These are phyloP conservation scores for Linnemannia hyalina DNA, from an alignment of 192 early-diverging fungal genomes.

Conservation along the genomic window DNA sequence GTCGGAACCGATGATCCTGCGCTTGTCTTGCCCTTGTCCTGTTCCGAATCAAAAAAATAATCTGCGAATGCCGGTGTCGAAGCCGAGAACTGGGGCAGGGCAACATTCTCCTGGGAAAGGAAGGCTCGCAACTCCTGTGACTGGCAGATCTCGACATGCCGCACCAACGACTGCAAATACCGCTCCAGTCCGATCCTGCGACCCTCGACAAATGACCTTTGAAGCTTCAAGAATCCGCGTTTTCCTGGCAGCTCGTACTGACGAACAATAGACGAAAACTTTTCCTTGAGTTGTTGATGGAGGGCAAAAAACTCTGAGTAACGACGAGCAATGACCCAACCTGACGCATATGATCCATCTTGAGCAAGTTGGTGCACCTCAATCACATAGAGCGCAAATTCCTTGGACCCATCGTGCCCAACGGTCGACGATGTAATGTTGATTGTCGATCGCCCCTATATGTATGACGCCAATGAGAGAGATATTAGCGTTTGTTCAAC, in stretches of 20 bases:
- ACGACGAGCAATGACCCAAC: slow-evolving; percentile 83
- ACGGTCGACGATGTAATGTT: slow-evolving; percentile 66
- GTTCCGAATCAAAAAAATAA: slow-evolving; percentile 7
- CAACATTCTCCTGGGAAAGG: slow-evolving; percentile 73
- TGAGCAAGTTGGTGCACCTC: slow-evolving; percentile 74
- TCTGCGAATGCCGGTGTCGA: not conserved
- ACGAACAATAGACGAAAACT: slow-evolving; percentile 68
- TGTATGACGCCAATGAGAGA: not conserved
- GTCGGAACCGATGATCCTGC: not conserved
- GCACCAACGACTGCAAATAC: slow-evolving; percentile 76
- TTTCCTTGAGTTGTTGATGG: slow-evolving; percentile 75
- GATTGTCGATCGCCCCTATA: slow-evolving; percentile 63
- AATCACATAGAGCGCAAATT: slow-evolving; percentile 74
- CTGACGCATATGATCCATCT: slow-evolving; percentile 66
- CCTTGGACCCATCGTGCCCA: slow-evolving; percentile 64
- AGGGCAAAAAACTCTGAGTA: slow-evolving; percentile 90
- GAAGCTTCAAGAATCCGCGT: slow-evolving; percentile 75
- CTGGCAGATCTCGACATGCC: slow-evolving; percentile 69
- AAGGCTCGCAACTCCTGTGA: slow-evolving; percentile 77
- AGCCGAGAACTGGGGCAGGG: slow-evolving; percentile 49
- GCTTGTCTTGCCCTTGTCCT: slow-evolving; percentile 1
- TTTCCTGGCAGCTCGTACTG: slow-evolving; percentile 82
- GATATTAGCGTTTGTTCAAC: not conserved
- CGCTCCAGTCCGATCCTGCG: slow-evolving; percentile 74
- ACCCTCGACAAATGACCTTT: slow-evolving; percentile 76